Conservation (phyloP, 2,329 filamentous ascomycete species). For the Scedosporium apiospermum region DNA sequence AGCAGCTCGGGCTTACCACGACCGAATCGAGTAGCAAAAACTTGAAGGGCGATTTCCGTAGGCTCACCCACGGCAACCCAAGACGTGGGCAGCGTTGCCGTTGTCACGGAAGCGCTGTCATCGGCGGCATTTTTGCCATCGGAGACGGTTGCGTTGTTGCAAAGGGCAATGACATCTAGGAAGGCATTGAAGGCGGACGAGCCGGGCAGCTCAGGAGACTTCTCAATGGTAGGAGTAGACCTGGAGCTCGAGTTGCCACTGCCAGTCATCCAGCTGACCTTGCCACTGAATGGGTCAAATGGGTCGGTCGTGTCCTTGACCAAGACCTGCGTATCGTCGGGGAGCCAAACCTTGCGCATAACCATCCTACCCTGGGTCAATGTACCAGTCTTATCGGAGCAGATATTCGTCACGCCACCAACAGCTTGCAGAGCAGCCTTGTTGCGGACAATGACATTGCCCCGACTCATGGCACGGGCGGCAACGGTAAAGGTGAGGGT, state of each 20-base stretch:
- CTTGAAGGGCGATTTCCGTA: conserved; percentile 65
- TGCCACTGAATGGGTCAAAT: conserved; percentile 51
- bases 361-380: conserved; percentile 60
- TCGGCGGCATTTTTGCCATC: conserved; percentile 24
- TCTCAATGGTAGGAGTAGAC: conserved; percentile 14
- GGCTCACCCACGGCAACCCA: conserved; percentile 58
- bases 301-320: conserved; percentile 48
- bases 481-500: conserved; percentile 64
- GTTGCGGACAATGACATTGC: conserved; percentile 57
- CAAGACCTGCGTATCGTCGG: conserved; percentile 39
- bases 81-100: conserved; percentile 13
- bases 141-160: conserved; percentile 47
- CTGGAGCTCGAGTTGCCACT: conserved; percentile 21
- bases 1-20: conserved; percentile 34
- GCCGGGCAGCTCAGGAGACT: conserved; percentile 12
- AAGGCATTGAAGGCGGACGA: conserved; percentile 32
- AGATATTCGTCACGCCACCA: conserved; percentile 61
- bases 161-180: conserved; percentile 47
- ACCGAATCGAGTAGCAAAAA: conserved; percentile 61
- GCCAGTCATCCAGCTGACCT: conserved; percentile 32
- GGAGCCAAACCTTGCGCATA: conserved; percentile 51
- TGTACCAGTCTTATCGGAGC: conserved; percentile 63
- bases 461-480: conserved; percentile 53
- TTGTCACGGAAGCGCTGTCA: conserved; percentile 7
- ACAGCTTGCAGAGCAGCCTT: conserved; percentile 57